Conservation (phyloP, 805 yeast genomes). For the Metschnikowia vanudenii region DNA sequence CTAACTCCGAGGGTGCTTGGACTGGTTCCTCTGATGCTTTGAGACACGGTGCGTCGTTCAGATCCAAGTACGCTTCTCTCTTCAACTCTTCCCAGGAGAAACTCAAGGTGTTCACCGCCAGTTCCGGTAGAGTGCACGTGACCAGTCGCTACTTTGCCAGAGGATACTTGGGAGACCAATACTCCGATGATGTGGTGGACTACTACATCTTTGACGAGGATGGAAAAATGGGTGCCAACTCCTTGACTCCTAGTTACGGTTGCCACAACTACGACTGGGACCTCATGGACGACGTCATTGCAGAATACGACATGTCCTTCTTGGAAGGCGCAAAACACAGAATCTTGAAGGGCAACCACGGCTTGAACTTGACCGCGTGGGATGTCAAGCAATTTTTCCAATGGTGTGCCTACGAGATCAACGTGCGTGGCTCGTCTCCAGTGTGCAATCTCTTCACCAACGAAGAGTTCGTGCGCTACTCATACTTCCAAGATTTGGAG, state of each 20-base stretch:
- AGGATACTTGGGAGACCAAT: conserved; percentile 54
- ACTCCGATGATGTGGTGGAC: conserved; percentile 30
- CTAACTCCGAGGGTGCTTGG: too few species aligned
- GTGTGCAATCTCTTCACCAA: conserved; percentile 68
- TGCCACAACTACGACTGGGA: conserved; percentile 38
- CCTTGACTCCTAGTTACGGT: conserved; percentile 53
- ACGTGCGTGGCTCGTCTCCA: conserved; percentile 62
- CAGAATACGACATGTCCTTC: conserved; percentile 1
- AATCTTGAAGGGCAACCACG: too few species aligned
- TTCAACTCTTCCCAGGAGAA: too few species aligned
- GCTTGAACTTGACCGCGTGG: too few species aligned
- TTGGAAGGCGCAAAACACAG: too few species aligned
- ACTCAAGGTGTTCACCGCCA: too few species aligned
- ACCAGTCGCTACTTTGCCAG: conserved; percentile 55
- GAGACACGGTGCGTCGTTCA: too few species aligned
- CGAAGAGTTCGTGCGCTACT: conserved; percentile 61
- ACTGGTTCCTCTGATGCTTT: too few species aligned
- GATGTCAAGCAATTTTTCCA: too few species aligned
- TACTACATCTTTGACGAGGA: conserved; percentile 47
- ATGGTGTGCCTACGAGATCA: conserved; percentile 28
- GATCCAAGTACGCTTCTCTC: too few species aligned
- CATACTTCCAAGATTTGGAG: conserved; percentile 57
- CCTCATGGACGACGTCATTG: conserved; percentile 24
- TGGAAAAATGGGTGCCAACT: conserved; percentile 51
- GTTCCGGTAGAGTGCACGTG: conserved; percentile 42